These are phyloP conservation scores for Hanseniaspora pseudoguilliermondii DNA, from an alignment of 805 yeast species.

Conservation along the genomic window DNA sequence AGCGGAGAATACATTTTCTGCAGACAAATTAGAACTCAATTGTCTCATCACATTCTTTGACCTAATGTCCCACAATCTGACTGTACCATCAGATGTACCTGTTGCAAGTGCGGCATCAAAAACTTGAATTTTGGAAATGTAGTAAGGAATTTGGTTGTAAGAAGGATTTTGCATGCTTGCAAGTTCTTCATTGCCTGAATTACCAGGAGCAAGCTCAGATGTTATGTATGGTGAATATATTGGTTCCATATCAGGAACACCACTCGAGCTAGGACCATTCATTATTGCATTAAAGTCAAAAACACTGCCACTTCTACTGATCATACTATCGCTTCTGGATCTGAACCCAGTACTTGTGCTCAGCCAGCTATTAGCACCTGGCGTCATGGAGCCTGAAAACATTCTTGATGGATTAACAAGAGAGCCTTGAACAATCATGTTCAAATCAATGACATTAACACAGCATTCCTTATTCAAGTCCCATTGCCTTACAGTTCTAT, in stretches of 20 bases:
- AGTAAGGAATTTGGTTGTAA: slow-evolving; percentile 23
- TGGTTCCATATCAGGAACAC: not conserved
- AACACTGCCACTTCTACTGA: slow-evolving; percentile 12
- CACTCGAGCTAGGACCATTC: not conserved
- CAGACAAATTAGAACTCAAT: not conserved
- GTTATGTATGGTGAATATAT: not conserved
- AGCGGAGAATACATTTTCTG: slow-evolving; percentile 44
- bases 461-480: slow-evolving; percentile 54
- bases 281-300: slow-evolving; percentile 10
- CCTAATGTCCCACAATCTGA: slow-evolving; percentile 65
- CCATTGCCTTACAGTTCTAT: slow-evolving; percentile 65
- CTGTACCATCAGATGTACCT: slow-evolving; percentile 65
- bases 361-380: slow-evolving; percentile 1
- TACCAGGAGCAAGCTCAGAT: not conserved
- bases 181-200: not conserved
- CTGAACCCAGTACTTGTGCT: slow-evolving; percentile 5
- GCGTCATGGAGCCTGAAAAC: not conserved
- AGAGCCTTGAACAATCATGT: slow-evolving; percentile 18
- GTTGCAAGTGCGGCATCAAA: slow-evolving; percentile 67
- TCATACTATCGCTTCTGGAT: slow-evolving; percentile 12
- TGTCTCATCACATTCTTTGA: slow-evolving; percentile 50
- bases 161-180: not conserved
- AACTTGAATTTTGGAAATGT: slow-evolving; percentile 57
- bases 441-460: slow-evolving; percentile 57
- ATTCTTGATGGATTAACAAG: not conserved